Evolutionary conservation across 805 yeast species (phyloP).

Genomic region (Ogataea henricii): DNA sequence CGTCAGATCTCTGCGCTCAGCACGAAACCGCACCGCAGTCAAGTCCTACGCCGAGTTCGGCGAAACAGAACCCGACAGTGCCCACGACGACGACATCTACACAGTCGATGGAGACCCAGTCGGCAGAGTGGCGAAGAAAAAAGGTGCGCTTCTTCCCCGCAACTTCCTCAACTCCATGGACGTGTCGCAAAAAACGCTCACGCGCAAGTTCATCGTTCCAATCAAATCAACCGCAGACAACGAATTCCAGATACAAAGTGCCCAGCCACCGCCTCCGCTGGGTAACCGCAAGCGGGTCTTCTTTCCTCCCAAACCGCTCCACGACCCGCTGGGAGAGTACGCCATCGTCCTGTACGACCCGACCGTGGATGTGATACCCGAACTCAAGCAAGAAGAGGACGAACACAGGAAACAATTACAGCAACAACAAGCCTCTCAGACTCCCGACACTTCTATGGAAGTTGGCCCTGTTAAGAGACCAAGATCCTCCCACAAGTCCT

Average conservation of each 20-base stretch:
- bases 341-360: slow-evolving; percentile 97
- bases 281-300: slow-evolving; percentile 75
- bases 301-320: slow-evolving; percentile 87
- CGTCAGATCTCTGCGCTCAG: slow-evolving; percentile 26
- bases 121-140: slow-evolving; percentile 39
- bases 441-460: not conserved
- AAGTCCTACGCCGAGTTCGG: slow-evolving; percentile 45
- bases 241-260: slow-evolving; percentile 28
- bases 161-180: slow-evolving; percentile 46
- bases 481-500: slow-evolving; percentile 57
- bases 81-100: not conserved
- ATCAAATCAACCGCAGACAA: slow-evolving; percentile 44
- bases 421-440: slow-evolving; percentile 15
- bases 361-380: slow-evolving; percentile 66
- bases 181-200: slow-evolving; percentile 43
- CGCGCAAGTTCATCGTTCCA: slow-evolving; percentile 62
- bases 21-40: slow-evolving; percentile 39
- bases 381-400: slow-evolving; percentile 31
- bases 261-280: slow-evolving; percentile 69
- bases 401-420: slow-evolving; percentile 26
- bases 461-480: slow-evolving; percentile 29
- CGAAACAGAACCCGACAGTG: no score
- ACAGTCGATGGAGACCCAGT: slow-evolving; percentile 30
- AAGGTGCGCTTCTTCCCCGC: slow-evolving; percentile 64
- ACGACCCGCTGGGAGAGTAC: slow-evolving; percentile 90